Evolutionary conservation across 1,139 yeast species (phyloP), one percentile per base, ranked within the genome.

Genomic region (Suhomyces guaymorum): DNA sequence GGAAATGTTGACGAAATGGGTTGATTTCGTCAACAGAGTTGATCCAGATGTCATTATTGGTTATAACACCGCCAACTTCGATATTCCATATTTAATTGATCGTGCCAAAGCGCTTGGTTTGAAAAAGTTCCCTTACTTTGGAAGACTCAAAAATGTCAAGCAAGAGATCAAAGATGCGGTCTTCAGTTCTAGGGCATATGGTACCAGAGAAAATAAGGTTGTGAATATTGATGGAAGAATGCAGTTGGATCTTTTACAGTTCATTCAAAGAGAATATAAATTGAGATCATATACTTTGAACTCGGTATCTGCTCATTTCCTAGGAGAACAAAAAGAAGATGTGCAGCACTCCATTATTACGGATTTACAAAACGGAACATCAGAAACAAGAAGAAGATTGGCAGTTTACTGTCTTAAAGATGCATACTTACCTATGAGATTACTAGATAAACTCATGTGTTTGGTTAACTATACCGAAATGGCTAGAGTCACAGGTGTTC

Each of bases 401-500:
- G 99, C 99, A 0, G 97, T 92, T 5, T 94, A 94, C 59, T 94
- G 99, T 73, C 70, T 94, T 52, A 94, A 94, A 54, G 99, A 94
- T 69, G 96, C 98, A 0, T 90, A 84, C 54, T 68, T 94, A 30
- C 98, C 98, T 0, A 57, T 92, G 52, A 67, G 98, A 46, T 69
- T 94, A 25, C 63, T 92, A 54, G 97, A 90, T 48, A 94, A 90
- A 52, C 72, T 94, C 34, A 94, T 94, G 98, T 90, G 97, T 52
- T 70, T 94, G 44, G 96, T 94, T 41, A 94, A 94, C 52, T 92
- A 94, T 60, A 90, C 97, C 0, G 99, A 94, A 64, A 94, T 94
- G 98, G 97, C 98, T 1, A 84, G 99, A 67, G 99, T 94, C 24
- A 92, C 98, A 0, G 99, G 99, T 44, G 97, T 94, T 4, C 98